Evolutionary conservation across 805 yeast genomes (phyloP), one percentile per base, ranked within the genome.

Genomic region (Kodamaea hsintzibuensis): DNA sequence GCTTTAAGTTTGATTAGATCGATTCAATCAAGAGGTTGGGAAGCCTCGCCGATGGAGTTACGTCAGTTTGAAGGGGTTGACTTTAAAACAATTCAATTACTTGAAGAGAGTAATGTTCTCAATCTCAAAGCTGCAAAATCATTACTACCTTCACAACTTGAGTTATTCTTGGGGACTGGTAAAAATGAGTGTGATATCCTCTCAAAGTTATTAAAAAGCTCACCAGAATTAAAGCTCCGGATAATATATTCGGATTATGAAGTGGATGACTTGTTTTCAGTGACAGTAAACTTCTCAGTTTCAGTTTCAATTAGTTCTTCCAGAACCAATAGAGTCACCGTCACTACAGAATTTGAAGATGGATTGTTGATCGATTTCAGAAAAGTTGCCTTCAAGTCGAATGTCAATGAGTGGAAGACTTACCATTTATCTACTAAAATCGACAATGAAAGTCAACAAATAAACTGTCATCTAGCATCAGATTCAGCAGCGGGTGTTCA

Each of bases 51-150:
- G 0, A 69, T 72, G 61, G 74, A 74, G 3, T 60, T 82, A n/a
- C 63, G 76, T 48, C 86, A 82, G 52, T 51, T 82, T 9, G 77
- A 76, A 25, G 80, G 78, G 5, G 64, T 82, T 17, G 84, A 82
- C 0, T 54, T 73, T 1, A 74, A 69, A 0, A 66, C 74, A 22
- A 73, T 77, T 0, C 64, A 76, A 40, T 73, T 6, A 4, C 22
- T 50, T 35, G 42, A 42, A 22, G 22, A 16, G 13, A 12, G 42
- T 35, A 17, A 9, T 35, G 35, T 50, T 16, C 10, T 12, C 12
- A 42, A 33, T 19, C 25, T 50, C 16, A 12, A 19, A 17, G 17
- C 14, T 9, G 52, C 52, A 7, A 42, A 14, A 35, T 4, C 44
- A 8, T 37, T 50, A 16, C 2, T 43, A 4, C 10, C 5, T 1